These are phyloP conservation scores for Plantago major DNA, from an alignment of 257 asterid species.

Conservation along the genomic window DNA sequence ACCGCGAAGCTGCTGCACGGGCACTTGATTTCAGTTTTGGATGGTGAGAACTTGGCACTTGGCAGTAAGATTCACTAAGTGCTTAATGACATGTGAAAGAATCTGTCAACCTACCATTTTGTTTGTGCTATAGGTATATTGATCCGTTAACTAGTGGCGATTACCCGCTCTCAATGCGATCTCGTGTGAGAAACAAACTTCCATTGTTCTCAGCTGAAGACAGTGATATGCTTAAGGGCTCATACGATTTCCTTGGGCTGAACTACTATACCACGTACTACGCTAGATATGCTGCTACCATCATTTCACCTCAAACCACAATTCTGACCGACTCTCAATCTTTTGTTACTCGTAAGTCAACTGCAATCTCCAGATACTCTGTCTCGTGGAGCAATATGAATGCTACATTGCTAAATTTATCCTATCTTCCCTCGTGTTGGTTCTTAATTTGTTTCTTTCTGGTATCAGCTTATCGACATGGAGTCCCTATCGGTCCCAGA, in stretches of 20 bases:
- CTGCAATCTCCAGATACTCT: not conserved
- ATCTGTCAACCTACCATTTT: not conserved
- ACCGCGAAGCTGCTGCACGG: constrained; percentile 13
- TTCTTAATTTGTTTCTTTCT: not conserved
- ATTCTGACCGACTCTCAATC: constrained; percentile 17
- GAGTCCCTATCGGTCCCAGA: constrained; percentile 21
- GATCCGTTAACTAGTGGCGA: constrained; percentile 19
- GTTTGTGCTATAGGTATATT: constrained; percentile 15
- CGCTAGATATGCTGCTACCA: constrained; percentile 4
- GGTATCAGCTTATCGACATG: constrained; percentile 18
- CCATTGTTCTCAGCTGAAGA: constrained; percentile 19
- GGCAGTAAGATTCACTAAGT: not conserved
- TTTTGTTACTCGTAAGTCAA: constrained; percentile 11
- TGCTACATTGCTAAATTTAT: too few species aligned
- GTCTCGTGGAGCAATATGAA: not conserved
- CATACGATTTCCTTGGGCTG: constrained; percentile 20
- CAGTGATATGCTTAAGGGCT: constrained; percentile 18
- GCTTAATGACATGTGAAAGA: not conserved
- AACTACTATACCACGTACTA: constrained; percentile 22
- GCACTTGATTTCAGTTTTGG: constrained; percentile 23
- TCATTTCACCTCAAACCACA: constrained; percentile 8
- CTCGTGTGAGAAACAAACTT: constrained; percentile 11
- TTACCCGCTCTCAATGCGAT: constrained; percentile 20
- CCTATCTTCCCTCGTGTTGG: not conserved
- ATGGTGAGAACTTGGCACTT: constrained; percentile 10